Evolutionary conservation across 2,329 filamentous ascomycete genomes (phyloP), one percentile per base, ranked within the genome.

Genomic region (Trichoderma breve): DNA sequence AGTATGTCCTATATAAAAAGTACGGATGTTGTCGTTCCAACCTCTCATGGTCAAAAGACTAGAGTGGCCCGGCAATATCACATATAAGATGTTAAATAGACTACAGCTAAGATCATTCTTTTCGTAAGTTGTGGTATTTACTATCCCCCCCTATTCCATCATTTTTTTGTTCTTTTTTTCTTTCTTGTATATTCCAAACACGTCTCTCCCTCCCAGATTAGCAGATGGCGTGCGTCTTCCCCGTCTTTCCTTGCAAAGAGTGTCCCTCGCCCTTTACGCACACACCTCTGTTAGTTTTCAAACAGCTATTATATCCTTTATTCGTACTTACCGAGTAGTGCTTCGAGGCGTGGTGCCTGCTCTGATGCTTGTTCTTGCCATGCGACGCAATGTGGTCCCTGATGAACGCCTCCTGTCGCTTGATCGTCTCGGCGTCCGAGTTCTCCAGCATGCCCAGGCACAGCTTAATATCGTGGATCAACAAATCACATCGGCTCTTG

Each of bases 141-240:
- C n/a, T 12, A 1, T 30, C 3, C 30, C 15, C 14, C 6, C 26
- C 7, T 21, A 2, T 60, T 32, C 21, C 14, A 15, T 11, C 21
- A 5, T 26, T 6, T 61, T 32, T 4, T 15, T 34, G 3, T 47
- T 5, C 6, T 5, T 57, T 60, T 30, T 55, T 15, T 12, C 8
- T 26, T 39, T 5, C 15, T 15, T 30, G 0, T 58, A 12, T 32
- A 18, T 30, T 7, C 8, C 26, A 9, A 58, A 1, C 26, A 58
- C 55, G 15, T 21, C 47, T 55, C 60, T 8, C 15, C 18, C 28
- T 21, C 51, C 51, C 11, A 28, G n/a, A 34, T 76, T 89, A 97
- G 83, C 95, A 98, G 72, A 97, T 86, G 51, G 89, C 91, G 81
- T 97, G 95, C 2, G 94, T 95, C 88, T 98, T 98, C 70, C 94